Base-by-base conservation (phyloP, 768 basidiomycete species). In the Leccinum sublutescens region DNA sequence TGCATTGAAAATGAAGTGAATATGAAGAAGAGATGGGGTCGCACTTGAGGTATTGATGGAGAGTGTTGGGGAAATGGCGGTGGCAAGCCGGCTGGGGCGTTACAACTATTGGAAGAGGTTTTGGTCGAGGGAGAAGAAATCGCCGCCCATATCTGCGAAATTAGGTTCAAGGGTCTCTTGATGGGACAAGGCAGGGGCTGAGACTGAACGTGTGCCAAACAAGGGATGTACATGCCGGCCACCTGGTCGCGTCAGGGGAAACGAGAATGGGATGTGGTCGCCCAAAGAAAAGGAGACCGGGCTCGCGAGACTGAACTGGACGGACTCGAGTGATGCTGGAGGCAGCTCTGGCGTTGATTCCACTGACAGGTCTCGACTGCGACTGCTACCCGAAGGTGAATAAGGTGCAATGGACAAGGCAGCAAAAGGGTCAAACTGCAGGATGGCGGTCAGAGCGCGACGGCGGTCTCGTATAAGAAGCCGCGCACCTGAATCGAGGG, bases 261-360 rank as follows among this genome's bases (percentile, higher is more conserved):
- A 47, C 55, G 64, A 54, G 65, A 64, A 72, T 36, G 61, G 49
- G 52, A 62, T 43, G 27, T 71, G 66, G 53, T 74, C 68, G 57
- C 76, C 69, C 31, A 73, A 68, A 59, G 78, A 74, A 59, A 71
- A 71, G 62, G 79, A 62, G 62, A 76, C 71, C 29, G 79, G 57
- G 68, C 78, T 75, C 48, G 72, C 70, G 38, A 78, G 62, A 54
- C 67, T 73, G 47, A 78, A 69, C 59, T 74, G 76, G 51, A 78
- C 55, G 52, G 71, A 73, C 33, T 80, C 79, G 50, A 82, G 71
- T 15, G 75, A 70, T 15, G 73, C 67, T 54, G 74, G 71, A 11
- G 70, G 49, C 5, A 78, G 57, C 65, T 84, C 83, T 19, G 84
- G 83, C 3, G 83, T 81, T n/a, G 86, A 86, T 63, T 85, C 82